Evolutionary conservation across 495 filamentous ascomycete genomes (phyloP).

Genomic region (Penicillium soppii): DNA sequence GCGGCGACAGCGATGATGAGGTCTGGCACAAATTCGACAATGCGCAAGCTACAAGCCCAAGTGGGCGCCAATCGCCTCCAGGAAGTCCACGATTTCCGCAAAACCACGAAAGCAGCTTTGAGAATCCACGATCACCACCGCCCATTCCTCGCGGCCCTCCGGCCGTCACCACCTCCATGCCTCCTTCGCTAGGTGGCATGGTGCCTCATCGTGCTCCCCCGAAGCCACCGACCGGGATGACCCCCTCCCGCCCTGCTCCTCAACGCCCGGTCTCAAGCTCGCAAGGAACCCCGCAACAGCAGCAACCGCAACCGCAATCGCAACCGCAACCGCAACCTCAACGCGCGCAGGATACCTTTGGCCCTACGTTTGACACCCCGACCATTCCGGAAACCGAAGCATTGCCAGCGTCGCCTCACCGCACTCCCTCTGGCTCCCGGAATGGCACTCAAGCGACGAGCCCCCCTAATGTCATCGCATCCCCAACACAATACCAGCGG

Average conservation of each 20-base stretch:
- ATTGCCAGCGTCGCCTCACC: slow-evolving; percentile 53
- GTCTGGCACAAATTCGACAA: slow-evolving; percentile 95
- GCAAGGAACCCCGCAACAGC: slow-evolving; percentile 21
- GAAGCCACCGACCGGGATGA: slow-evolving; percentile 40
- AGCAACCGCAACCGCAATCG: too few relatives aligned
- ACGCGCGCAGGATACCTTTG: slow-evolving; percentile 21
- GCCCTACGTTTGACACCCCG: slow-evolving; percentile 29
- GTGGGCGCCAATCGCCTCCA: slow-evolving; percentile 56
- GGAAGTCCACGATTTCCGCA: slow-evolving; percentile 90
- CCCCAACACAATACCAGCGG: slow-evolving; percentile 69
- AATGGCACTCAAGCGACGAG: slow-evolving; percentile 38
- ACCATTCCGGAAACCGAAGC: slow-evolving; percentile 51
- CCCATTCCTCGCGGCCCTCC: slow-evolving; percentile 69
- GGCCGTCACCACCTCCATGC: slow-evolving; percentile 23
- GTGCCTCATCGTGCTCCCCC: slow-evolving; percentile 45
- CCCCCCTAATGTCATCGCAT: slow-evolving; percentile 30
- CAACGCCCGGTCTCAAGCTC: slow-evolving; percentile 44
- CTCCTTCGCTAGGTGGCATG: slow-evolving; percentile 34
- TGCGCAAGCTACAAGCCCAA: slow-evolving; percentile 51
- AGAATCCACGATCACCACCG: slow-evolving; percentile 91
- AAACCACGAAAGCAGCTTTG: slow-evolving; percentile 90
- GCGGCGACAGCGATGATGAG: slow-evolving; percentile 75
- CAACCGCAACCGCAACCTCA: slow-evolving; percentile 24
- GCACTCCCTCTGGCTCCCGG: slow-evolving; percentile 39
- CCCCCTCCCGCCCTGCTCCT: slow-evolving; percentile 48